Base-by-base conservation (phyloP, 306 rosid genomes). In the Astragalus membranaceus region DNA sequence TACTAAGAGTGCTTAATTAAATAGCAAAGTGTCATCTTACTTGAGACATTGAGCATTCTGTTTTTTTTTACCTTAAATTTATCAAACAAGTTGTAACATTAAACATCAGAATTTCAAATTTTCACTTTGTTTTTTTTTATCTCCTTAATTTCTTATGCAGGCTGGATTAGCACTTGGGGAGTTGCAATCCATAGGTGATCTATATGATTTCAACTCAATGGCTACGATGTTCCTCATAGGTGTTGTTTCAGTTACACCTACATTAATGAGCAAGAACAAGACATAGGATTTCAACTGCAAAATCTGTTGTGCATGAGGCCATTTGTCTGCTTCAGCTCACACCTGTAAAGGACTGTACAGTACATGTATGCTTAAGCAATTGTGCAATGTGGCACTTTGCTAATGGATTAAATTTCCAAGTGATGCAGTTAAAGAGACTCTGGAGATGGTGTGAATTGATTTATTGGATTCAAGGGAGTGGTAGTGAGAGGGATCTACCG, bases 111-210 rank as follows among this genome's bases (percentile, higher is more conserved):
- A n/a, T n/a, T n/a, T 30, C 15, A 41, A 4, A 5, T 20, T 66
- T 52, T 23, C 6, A 8, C 8, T 47, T 1, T 7, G 39, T 14
- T 42, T 70, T 39, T 36, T 7, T 48, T 6, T 26, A 3, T 26
- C 35, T 41, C 63, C 13, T 74, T 10, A 3, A 1, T 36, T 54
- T 66, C 17, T 69, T 58, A 11, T 57, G 78, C 83, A 92, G 98
- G 98, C 98, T 37, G 98, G 98, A 67, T 64, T 92, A 53, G 80
- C 96, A 7, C 95, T 92, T 33, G 98, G 98, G 78, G 96, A 92
- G 74, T 73, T 92, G 62, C 84, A 75, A 44, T 89, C 96, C 35
- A 3, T 92, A 29, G 89, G 91, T 5, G 98, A 92, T 80, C 96
- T 92, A 35, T 89, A 92, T 46, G 98, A 92, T 82, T 86, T 89